These are phyloP conservation scores for Amanita jacksonii DNA, from an alignment of 768 basidiomycete genomes.

Conservation along the genomic window DNA sequence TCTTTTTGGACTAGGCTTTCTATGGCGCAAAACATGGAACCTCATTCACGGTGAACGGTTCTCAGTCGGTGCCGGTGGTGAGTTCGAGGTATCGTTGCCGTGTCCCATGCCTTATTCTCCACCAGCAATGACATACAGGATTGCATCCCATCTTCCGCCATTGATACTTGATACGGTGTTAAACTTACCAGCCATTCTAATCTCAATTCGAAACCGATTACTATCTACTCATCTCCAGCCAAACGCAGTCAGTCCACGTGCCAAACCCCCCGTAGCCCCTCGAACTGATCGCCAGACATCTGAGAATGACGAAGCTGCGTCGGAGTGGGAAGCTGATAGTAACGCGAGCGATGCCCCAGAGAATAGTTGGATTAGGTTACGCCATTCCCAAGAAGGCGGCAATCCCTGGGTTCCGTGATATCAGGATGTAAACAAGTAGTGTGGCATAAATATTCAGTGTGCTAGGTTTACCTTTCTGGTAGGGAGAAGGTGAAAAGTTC, in stretches of 20 bases:
- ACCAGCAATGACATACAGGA: constrained; percentile 58
- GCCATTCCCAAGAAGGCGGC: constrained; percentile 9
- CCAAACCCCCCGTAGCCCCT: constrained; percentile 8
- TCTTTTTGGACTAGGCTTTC: constrained; percentile 34
- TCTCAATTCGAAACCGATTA: constrained; percentile 53
- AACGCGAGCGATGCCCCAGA: constrained; percentile 46
- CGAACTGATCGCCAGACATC: constrained; percentile 10
- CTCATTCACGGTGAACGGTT: constrained; percentile 61
- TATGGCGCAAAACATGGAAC: constrained; percentile 38
- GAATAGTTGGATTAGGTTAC: constrained; percentile 64
- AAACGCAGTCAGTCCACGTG: constrained; percentile 16
- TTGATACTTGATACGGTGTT: constrained; percentile 55
- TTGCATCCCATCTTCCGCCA: constrained; percentile 64
- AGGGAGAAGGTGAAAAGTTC: too few species aligned
- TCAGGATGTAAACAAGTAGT: too few species aligned
- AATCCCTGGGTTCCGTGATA: not conserved
- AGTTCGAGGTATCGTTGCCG: constrained; percentile 14
- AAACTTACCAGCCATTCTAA: constrained; percentile 55
- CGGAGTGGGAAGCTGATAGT: constrained; percentile 64
- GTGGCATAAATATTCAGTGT: too few species aligned
- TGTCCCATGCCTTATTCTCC: constrained; percentile 4
- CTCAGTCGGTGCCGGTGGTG: constrained; percentile 75
- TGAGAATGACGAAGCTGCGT: constrained; percentile 34
- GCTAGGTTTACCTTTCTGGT: too few species aligned
- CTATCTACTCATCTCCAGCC: constrained; percentile 40